Evolutionary conservation across 441 rosid genomes (phyloP).

Genomic region (Adansonia madagascariensis): DNA sequence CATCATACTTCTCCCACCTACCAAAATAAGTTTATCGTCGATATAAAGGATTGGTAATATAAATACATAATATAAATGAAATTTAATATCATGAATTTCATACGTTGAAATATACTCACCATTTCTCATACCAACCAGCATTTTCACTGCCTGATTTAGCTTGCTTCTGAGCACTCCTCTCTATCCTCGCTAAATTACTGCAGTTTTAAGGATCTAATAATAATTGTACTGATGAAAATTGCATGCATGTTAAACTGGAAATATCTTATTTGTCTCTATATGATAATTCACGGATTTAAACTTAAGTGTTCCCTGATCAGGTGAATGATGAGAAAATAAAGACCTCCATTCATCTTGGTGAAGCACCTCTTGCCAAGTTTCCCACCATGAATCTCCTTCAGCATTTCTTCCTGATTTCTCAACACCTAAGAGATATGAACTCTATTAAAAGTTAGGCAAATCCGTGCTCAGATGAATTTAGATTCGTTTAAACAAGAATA

Average conservation of each 20-base stretch:
- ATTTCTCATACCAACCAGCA: slow-evolving; percentile 99
- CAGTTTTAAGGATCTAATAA: slow-evolving; percentile 30
- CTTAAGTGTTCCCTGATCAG: slow-evolving; percentile 13
- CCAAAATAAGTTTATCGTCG: slow-evolving; percentile 25
- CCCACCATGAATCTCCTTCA: slow-evolving; percentile 99
- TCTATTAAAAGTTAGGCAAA: slow-evolving; percentile 23
- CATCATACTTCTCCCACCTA: slow-evolving; percentile 99
- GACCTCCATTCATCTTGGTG: slow-evolving; percentile 99
- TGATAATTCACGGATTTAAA: slow-evolving; percentile 17
- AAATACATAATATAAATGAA: background rate
- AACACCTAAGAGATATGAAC: slow-evolving; percentile 61
- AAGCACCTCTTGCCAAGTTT: slow-evolving; percentile 97
- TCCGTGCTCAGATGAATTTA: background rate
- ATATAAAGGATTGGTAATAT: background rate
- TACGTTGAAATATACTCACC: slow-evolving; percentile 53
- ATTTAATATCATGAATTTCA: slow-evolving; percentile 14
- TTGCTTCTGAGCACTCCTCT: slow-evolving; percentile 98
- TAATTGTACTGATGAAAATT: slow-evolving; percentile 3
- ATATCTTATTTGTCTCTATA: slow-evolving; percentile 3
- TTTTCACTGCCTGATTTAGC: slow-evolving; percentile 93
- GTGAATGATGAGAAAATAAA: slow-evolving; percentile 26
- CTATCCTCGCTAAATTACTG: slow-evolving; percentile 96
- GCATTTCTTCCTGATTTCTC: slow-evolving; percentile 96
- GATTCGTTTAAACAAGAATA: background rate
- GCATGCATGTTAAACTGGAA: slow-evolving; percentile 17